Evolutionary conservation across 148 eudicot genomes (phyloP), one percentile per base, ranked within the genome.

Genomic region (Pouteria glomerata): DNA sequence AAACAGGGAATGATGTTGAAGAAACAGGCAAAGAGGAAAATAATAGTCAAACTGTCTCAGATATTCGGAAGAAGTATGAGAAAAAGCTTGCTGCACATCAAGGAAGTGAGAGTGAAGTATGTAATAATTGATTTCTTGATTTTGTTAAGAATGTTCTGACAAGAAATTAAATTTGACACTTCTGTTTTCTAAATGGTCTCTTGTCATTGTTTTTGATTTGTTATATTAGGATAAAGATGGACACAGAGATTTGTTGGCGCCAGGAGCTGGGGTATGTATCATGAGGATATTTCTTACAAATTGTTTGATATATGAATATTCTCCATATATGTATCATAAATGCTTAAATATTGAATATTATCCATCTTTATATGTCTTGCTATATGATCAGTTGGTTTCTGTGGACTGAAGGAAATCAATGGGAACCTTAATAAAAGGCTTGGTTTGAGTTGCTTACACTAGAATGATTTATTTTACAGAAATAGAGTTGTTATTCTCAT

Each of bases 41-140:
- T 73, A 39, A 68, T 47, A 76, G 76, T 77, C 98, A 83, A 69
- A 73, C 81, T 73, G 86, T 95, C 59, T 88, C 85, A 58, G 97
- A 95, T 84, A 95, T 95, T 68, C 84, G 86, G 53, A 95, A 88
- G 81, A 91, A 95, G 81, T 95, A 95, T 73, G 97, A 95, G 83
- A 95, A 91, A 69, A 91, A 84, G 88, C 96, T 95, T 71, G 92
- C 96, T 78, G 93, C 82, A 65, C 87, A 91, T 80, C 88, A 89
- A 73, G 92, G 85, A 75, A 84, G 74, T 83, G 96, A 70, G 75
- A 82, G 60, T 77, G 87, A 85, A 77, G 93, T 86, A 85, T 57
- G 82, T 48, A 66, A 34, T 35, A 53, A 23, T 14, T 30, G 29
- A 42, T 56, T 68, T 63, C 31, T 68, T 69, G 41, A 56, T 34